A percentile compares a stretch with the other conserved stretches of the same genome.
phyloP scores from a whole-genome alignment of 2,329 filamentous ascomycete species.

The Sclerotinia minor region DNA sequence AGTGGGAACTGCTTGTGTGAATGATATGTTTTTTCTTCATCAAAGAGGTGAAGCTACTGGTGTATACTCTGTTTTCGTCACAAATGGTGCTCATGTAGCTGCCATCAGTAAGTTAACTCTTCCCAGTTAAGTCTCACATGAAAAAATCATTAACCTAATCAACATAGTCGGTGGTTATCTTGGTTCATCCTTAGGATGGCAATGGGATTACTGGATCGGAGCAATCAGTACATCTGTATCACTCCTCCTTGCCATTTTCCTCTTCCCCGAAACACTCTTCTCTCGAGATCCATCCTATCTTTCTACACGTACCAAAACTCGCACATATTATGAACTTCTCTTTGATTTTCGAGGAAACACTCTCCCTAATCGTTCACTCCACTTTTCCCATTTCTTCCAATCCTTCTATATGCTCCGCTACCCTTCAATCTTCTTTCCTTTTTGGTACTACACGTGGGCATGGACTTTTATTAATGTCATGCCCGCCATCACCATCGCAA shows the following conservation, averaged over 20 bases:
- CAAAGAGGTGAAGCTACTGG: slow-evolving; percentile 39
- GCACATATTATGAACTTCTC: slow-evolving; percentile 36
- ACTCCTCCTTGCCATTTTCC: slow-evolving; percentile 37
- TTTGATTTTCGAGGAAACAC: slow-evolving; percentile 35
- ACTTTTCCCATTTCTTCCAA: slow-evolving; percentile 36
- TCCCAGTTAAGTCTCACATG: neutral
- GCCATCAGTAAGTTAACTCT: slow-evolving; percentile 32
- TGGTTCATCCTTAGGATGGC: slow-evolving; percentile 37
- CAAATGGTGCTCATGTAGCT: slow-evolving; percentile 40
- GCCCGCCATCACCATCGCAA: slow-evolving; percentile 36
- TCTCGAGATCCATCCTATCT: slow-evolving; percentile 36
- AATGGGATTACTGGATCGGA: slow-evolving; percentile 41
- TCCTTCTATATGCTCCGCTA: slow-evolving; percentile 39
- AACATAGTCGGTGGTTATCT: slow-evolving; percentile 38
- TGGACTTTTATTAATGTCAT: slow-evolving; percentile 41
- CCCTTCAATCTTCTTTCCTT: slow-evolving; percentile 36
- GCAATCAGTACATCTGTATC: slow-evolving; percentile 34
- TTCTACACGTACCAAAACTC: slow-evolving; percentile 31
- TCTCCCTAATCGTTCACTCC: slow-evolving; percentile 37
- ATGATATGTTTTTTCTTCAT: slow-evolving; percentile 41
- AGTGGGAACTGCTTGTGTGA: slow-evolving; percentile 38
- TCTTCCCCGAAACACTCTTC: slow-evolving; percentile 41
- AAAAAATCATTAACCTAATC: neutral
- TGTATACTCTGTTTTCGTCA: slow-evolving; percentile 39
- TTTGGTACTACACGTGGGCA: slow-evolving; percentile 39